These are phyloP conservation scores for Inonotus hispidus DNA, from an alignment of 1,284 basidiomycete genomes.

Conservation along the genomic window DNA sequence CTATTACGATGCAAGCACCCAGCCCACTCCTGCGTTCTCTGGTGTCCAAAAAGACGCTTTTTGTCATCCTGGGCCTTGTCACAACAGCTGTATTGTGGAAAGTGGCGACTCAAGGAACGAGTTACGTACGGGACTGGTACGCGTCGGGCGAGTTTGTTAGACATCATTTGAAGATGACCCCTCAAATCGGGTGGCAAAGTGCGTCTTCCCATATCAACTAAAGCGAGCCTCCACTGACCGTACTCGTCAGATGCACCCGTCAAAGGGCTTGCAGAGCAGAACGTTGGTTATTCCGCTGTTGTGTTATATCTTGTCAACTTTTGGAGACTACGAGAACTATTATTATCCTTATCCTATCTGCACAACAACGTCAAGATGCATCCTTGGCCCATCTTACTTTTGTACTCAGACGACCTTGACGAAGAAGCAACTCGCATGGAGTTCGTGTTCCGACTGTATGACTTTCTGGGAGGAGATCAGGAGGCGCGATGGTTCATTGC, in stretches of 20 bases:
- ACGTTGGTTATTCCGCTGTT: slow-evolving; percentile 12
- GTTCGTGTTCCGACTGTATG: slow-evolving; percentile 13
- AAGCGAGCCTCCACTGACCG: neutral
- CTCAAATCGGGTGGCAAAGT: slow-evolving; percentile 7
- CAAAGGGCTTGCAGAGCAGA: neutral
- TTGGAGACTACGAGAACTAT: slow-evolving; percentile 4
- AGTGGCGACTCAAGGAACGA: neutral
- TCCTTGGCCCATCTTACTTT: slow-evolving; percentile 15
- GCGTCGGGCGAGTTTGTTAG: no score
- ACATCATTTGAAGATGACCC: slow-evolving; percentile 10
- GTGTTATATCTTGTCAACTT: slow-evolving; percentile 15
- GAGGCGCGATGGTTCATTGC: slow-evolving; percentile 12
- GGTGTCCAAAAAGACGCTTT: neutral
- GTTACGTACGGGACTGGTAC: neutral
- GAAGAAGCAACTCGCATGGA: slow-evolving; percentile 5
- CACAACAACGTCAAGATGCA: slow-evolving; percentile 13
- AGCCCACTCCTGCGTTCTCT: neutral
- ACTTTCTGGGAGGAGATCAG: slow-evolving; percentile 11
- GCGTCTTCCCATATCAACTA: neutral
- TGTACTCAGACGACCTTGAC: slow-evolving; percentile 15
- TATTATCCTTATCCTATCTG: slow-evolving; percentile 11
- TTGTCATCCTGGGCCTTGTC: neutral
- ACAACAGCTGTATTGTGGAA: neutral
- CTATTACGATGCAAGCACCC: slow-evolving; percentile 3
- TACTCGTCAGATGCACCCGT: slow-evolving; percentile 11